These are phyloP conservation scores for Conidiobolus incongruus DNA, from an alignment of 371 early-diverging fungal species.

Conservation along the genomic window DNA sequence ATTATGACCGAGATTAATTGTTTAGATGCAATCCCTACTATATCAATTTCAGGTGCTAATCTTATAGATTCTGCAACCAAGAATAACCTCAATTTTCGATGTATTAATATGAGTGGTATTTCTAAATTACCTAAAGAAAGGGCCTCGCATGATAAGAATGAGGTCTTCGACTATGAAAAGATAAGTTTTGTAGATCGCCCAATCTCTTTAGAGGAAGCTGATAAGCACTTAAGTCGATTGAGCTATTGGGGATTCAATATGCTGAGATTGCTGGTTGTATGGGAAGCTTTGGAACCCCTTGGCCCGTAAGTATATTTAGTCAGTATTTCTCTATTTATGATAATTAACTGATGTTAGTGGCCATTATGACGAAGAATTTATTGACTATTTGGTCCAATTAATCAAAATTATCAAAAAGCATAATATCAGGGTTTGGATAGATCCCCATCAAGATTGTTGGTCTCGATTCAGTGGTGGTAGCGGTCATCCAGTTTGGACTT, in stretches of 20 bases:
- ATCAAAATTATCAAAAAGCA: conserved; percentile 31
- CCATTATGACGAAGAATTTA: conserved; percentile 57
- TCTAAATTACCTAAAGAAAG: neutral
- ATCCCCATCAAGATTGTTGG: conserved; percentile 68
- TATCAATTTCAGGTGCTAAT: too few relatives aligned
- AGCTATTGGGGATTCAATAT: conserved; percentile 59
- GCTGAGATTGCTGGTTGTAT: conserved; percentile 46
- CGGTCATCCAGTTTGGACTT: conserved; percentile 75
- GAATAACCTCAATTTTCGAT: neutral
- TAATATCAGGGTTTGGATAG: conserved; percentile 56
- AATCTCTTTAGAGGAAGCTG: conserved; percentile 56
- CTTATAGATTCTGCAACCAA: too few relatives aligned
- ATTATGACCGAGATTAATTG: too few relatives aligned
- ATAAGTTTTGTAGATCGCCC: conserved; percentile 48
- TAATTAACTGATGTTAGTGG: too few relatives aligned
- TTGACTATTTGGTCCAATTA: conserved; percentile 45
- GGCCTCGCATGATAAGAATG: neutral
- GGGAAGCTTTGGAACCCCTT: conserved; percentile 68
- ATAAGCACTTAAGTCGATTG: conserved; percentile 50
- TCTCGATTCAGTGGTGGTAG: conserved; percentile 55
- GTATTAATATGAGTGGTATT: conserved; percentile 2
- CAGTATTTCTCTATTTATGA: too few relatives aligned
- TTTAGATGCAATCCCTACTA: too few relatives aligned
- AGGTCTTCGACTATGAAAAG: conserved; percentile 16
- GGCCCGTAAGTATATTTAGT: conserved; percentile 61